Conservation (phyloP, 164 flowering plant species). For the Magnolia kwangsiensis region DNA sequence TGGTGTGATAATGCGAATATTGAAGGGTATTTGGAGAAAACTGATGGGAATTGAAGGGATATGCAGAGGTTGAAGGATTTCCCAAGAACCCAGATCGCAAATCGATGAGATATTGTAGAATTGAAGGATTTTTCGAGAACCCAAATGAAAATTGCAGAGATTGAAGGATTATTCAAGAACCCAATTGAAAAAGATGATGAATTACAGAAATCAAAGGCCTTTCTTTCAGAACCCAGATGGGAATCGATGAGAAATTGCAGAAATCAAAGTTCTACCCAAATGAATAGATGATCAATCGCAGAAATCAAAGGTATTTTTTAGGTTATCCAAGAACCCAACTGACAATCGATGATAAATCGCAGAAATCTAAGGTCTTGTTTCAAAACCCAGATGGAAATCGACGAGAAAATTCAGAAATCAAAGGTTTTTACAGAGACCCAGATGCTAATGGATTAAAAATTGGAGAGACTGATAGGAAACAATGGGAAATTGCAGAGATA, state of each 20-base stretch:
- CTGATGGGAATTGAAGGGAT: neutral
- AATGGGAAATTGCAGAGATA: neutral
- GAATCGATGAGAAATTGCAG: neutral
- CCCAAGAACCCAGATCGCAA: neutral
- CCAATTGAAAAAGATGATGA: neutral
- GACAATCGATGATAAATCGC: neutral
- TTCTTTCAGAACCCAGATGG: neutral
- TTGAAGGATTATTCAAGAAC: neutral
- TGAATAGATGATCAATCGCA: neutral
- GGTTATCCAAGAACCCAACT: neutral
- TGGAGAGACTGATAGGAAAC: neutral
- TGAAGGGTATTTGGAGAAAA: neutral
- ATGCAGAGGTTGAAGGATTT: neutral
- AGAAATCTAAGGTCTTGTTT: neutral
- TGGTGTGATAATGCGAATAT: neutral
- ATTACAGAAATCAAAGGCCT: neutral
- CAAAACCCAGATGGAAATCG: neutral
- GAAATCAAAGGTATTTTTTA: neutral
- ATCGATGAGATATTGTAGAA: neutral
- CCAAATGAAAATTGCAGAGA: neutral
- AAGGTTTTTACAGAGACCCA: neutral
- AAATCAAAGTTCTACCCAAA: neutral
- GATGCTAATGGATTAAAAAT: neutral
- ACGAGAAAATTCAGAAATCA: neutral
- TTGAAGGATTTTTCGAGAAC: neutral